Evolutionary conservation across 352 stramenopile species (phyloP), one percentile per base, ranked within the genome.

Genomic region (Pythium sp.): DNA sequence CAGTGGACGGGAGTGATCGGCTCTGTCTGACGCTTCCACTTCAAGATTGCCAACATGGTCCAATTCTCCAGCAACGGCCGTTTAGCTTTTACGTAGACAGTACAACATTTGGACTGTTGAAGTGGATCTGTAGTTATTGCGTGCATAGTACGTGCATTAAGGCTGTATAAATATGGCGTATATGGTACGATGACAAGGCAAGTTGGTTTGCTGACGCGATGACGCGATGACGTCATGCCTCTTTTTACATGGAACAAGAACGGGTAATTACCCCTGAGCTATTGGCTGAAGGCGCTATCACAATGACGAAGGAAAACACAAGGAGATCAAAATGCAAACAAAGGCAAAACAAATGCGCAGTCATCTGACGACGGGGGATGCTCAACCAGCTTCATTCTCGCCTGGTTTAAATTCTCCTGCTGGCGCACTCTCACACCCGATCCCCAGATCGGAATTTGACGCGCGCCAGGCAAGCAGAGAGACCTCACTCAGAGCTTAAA

Each of bases 211-310:
- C 51, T 34, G 24, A 34, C 53, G 55, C 28, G 34, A 60, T 68
- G 63, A 68, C 63, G 63, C 53, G 22, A 68, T 68, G 63, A 68
- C 63, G 63, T 68, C 63, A 66, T 58, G 46, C 15, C 28, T 34
- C 43, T 58, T 58, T 66, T 66, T 66, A 58, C 46, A 66, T 20
- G 28, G 60, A 66, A 66, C 47, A 4, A 18, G 14, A 47, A 51
- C 41, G 28, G 30, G 60, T 66, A 66, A 66, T 66, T 66, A 66
- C 60, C 30, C 60, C 43, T 3, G 12, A 38, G 60, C 30, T 38
- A 66, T 66, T 66, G 60, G 60, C 60, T 22, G 46, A 49, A 47
- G 60, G 20, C 43, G 5, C 30, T 8, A 24, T 43, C 6, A 28
- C 46, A 43, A 58, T 65, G 60, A 65, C 47, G 60, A 36, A 11